Evolutionary conservation across 331 rosid genomes (phyloP).

Genomic region (Malus hybrid): DNA sequence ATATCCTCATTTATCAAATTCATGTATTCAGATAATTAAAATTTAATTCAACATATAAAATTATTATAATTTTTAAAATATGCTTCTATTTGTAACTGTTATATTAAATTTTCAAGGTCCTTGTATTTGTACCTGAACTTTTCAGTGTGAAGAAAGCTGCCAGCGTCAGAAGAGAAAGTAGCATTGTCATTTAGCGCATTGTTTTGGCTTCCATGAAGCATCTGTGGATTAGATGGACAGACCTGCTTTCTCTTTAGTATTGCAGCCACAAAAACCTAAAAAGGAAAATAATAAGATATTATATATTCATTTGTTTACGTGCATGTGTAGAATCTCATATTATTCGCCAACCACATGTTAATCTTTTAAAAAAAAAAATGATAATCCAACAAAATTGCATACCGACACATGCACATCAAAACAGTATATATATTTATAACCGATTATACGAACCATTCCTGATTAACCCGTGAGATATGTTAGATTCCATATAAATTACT

Average conservation of each 20-base stretch:
- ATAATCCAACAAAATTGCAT: constrained; percentile 9
- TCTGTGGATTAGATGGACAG: constrained; percentile 52
- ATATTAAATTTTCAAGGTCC: too few species aligned
- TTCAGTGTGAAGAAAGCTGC: constrained; percentile 23
- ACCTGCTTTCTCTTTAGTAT: constrained; percentile 58
- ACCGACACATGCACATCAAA: neutral
- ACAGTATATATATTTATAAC: neutral
- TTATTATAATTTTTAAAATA: too few species aligned
- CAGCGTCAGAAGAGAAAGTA: constrained; percentile 20
- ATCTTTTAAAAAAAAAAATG: neutral
- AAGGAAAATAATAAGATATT: neutral
- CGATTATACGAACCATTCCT: neutral
- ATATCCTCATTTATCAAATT: too few species aligned
- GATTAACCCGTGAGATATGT: too few species aligned
- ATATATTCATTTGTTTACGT: neutral
- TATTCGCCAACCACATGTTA: constrained; percentile 6
- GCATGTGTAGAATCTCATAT: neutral
- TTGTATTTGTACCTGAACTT: constrained; percentile 47
- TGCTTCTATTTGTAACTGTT: rapidly evolving
- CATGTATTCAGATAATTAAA: rapidly evolving
- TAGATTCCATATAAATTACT: too few species aligned
- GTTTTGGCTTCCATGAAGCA: constrained; percentile 53
- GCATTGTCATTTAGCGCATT: neutral
- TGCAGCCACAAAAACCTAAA: constrained; percentile 94
- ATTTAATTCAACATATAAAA: rapidly evolving